Base-by-base conservation (phyloP, 2,329 filamentous ascomycete genomes). In the Neofusicoccum kwambonambiense region DNA sequence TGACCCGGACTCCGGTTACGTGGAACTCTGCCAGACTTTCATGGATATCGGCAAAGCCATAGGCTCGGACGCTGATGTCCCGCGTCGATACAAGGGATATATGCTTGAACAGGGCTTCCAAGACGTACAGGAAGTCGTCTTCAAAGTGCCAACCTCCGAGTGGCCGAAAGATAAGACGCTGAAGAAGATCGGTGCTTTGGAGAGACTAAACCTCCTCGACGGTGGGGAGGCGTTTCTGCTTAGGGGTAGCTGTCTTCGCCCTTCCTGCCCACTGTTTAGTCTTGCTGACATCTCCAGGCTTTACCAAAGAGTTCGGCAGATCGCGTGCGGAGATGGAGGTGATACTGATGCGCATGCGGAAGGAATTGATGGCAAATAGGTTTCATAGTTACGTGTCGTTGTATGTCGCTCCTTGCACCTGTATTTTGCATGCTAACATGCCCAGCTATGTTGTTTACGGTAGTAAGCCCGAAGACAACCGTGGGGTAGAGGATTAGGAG, bases 331-430 rank as follows among this genome's bases (percentile, higher is more conserved):
- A 64, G 42, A 58, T 64, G 62, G 62, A 64, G 19, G 19, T 58
- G 31, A 49, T 64, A 34, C 42, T 58, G 13, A 64, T 57, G 51
- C 41, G 62, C 31, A 64, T 64, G 51, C 41, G 44, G 2, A 58
- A 64, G n/a, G 51, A 64, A n/a, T 22, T 57, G 34, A 57, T 58
- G 62, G 52, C 62, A 3, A 64, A 64, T 42, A 64, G 50, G 22
- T 57, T 58, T 37, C 62, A 64, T 22, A 57, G 62, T 19, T 64
- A 64, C 27, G 52, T 64, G 1, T 64, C 62, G 12, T 57, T 64
- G 54, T 58, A 34, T 6, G 54, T 31, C 22, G 8, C 4, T 5
- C 15, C 11, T 2, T 17, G 17, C 9, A 1, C 39, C n/a, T 9
- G 8, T 13, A 34, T 11, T 17, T 11, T 3, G 37, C 12, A 12